phyloP scores from a whole-genome alignment of 352 stramenopile species.

The Paralagenidium karlingii region DNA sequence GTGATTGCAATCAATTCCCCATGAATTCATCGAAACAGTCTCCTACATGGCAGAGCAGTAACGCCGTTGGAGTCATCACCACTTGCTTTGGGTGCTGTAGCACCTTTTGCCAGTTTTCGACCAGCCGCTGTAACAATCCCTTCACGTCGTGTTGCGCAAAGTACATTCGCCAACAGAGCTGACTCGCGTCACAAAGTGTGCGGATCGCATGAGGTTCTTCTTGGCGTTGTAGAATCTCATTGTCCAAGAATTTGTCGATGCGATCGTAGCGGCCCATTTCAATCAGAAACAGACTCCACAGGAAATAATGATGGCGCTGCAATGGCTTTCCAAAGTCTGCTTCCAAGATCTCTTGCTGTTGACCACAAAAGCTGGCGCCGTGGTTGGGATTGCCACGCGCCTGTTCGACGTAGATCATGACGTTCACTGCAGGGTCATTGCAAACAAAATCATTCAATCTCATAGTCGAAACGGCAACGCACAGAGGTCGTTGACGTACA shows the following conservation, averaged over 20 bases:
- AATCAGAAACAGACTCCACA: constrained; percentile 71
- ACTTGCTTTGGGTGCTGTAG: constrained; percentile 15
- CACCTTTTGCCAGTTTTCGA: constrained; percentile 32
- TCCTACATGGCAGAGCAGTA: constrained; percentile 44
- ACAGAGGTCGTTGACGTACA: constrained; percentile 25
- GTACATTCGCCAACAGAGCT: constrained; percentile 76
- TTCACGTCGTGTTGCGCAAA: constrained; percentile 51
- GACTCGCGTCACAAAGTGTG: constrained; percentile 55
- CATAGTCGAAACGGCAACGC: background rate
- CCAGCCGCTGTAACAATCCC: constrained; percentile 40
- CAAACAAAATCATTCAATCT: background rate
- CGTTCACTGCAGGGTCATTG: constrained; percentile 29
- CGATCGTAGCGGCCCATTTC: constrained; percentile 73
- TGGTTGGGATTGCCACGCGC: constrained; percentile 72
- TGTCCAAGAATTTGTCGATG: constrained; percentile 67
- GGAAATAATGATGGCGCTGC: constrained; percentile 65
- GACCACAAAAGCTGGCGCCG: constrained; percentile 71
- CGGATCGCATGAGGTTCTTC: constrained; percentile 31
- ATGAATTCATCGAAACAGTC: too few relatives aligned
- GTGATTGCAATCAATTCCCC: too few relatives aligned
- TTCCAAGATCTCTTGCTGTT: constrained; percentile 59
- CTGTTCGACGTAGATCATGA: constrained; percentile 64
- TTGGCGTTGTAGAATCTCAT: constrained; percentile 46
- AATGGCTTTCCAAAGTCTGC: constrained; percentile 62
- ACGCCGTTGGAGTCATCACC: constrained; percentile 28